Evolutionary conservation across 768 basidiomycete genomes (phyloP), one percentile per base, ranked within the genome.

Genomic region (Mycena leptocephala): DNA sequence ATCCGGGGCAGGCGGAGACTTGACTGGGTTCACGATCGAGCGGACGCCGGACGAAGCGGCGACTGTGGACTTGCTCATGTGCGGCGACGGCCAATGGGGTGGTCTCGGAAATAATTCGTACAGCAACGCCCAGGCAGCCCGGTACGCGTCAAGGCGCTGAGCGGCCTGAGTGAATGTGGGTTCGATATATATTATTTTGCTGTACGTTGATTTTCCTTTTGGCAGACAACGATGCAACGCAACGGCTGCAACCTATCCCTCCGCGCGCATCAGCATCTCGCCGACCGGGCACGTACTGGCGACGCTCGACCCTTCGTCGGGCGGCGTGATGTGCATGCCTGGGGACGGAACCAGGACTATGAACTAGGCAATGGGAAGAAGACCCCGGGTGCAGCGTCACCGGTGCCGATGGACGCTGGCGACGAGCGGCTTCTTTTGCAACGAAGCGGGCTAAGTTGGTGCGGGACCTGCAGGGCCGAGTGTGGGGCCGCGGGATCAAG

Each of bases 101-200:
- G 94, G 94, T 20, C 87, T 96, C 14, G 95, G 95, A 4, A 94
- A 91, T 62, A 90, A 90, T 70, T 73, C 84, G 22, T 96, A 90
- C 85, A 95, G 90, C 79, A 95, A 90, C 71, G 92, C 92, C 0
- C 95, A 95, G 80, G 89, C 55, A 87, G 86, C 41, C 97, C 96
- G 3, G 87, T 91, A 0, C 92, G 92, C 70, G 94, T 94, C 3
- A 96, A 93, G 84, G 92, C 91, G 55, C 88, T 98, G 72, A 96
- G 95, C 80, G 95, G 96, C 14, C 86, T 98, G 30, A 85, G 90
- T n/a, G 96, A 97, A 89, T 98, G 96, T 96, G 80, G 86, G 95
- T 81, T 37, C 37, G 59, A 37, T 62, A 22, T 33, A 39, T 37
- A 10, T 68, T 37, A 55, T 58, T 53, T 46, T 46, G 43, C n/a